Evolutionary conservation across 352 stramenopile genomes (phyloP).

Genomic region (Pilasporangium apinafurcum): DNA sequence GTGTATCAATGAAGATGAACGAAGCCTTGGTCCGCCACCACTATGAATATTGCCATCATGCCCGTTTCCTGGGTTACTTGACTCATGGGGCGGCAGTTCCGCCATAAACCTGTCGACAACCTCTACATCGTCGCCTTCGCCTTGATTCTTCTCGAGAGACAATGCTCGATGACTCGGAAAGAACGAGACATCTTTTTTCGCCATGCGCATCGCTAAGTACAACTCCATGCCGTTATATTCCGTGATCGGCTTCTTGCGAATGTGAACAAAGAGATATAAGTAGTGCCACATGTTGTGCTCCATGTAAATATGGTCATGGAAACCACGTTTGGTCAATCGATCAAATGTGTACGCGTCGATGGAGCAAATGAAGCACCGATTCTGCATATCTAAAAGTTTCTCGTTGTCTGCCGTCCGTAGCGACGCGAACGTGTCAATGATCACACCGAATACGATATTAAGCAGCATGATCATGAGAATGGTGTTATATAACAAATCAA

Average conservation of each 20-base stretch:
- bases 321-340: constrained; percentile 52
- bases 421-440: constrained; percentile 80
- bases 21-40: not conserved
- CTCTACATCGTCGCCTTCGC: not conserved
- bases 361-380: constrained; percentile 75
- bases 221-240: constrained; percentile 79
- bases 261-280: constrained; percentile 73
- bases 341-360: constrained; percentile 79
- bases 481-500: constrained; percentile 66
- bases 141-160: constrained; percentile 37
- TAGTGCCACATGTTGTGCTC: constrained; percentile 85
- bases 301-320: constrained; percentile 65
- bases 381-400: constrained; percentile 60
- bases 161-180: constrained; percentile 62
- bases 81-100: constrained; percentile 5
- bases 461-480: constrained; percentile 67
- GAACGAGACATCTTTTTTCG: constrained; percentile 70
- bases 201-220: constrained; percentile 74
- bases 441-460: constrained; percentile 74
- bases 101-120: not conserved
- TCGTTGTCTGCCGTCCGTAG: constrained; percentile 57
- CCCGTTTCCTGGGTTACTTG: not conserved
- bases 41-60: not conserved
- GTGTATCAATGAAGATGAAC: too few relatives aligned
- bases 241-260: constrained; percentile 69